Evolutionary conservation across 768 basidiomycete genomes (phyloP).

Genomic region (Calocera viscosa): DNA sequence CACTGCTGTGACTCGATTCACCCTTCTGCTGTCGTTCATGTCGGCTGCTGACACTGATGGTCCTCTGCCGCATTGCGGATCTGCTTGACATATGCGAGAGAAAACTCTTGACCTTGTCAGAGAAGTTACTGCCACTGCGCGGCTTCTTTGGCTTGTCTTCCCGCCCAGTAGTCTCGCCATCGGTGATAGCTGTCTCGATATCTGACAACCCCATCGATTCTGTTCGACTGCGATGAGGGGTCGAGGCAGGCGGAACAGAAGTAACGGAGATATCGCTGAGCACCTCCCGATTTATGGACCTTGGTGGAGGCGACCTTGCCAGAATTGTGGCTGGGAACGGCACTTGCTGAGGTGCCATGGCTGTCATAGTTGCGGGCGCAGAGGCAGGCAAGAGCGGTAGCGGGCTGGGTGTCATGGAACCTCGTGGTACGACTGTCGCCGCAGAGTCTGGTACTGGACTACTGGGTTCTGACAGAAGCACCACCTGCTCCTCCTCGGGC

Average conservation of each 20-base stretch:
- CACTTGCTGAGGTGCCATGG: neutral
- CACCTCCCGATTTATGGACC: neutral
- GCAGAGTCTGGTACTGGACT: neutral
- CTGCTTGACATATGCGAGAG: constrained; percentile 4
- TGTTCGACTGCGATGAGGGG: neutral
- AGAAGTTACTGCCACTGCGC: constrained; percentile 1
- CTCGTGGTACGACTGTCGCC: neutral
- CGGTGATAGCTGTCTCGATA: neutral
- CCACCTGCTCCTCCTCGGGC: neutral
- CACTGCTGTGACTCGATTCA: neutral
- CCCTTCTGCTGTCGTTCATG: neutral
- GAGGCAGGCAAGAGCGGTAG: neutral
- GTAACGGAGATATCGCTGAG: neutral
- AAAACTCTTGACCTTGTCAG: neutral
- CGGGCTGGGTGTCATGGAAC: neutral
- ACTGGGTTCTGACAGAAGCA: neutral
- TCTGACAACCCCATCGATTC: neutral
- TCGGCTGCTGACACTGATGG: neutral
- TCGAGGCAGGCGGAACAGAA: neutral
- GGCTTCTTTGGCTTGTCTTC: neutral
- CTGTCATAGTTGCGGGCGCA: neutral
- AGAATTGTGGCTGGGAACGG: neutral
- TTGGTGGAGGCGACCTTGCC: neutral
- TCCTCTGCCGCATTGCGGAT: neutral
- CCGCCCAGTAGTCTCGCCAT: constrained; percentile 2